Evolutionary conservation across 345 rosid species (phyloP).

Genomic region (Hibiscus trionum): DNA sequence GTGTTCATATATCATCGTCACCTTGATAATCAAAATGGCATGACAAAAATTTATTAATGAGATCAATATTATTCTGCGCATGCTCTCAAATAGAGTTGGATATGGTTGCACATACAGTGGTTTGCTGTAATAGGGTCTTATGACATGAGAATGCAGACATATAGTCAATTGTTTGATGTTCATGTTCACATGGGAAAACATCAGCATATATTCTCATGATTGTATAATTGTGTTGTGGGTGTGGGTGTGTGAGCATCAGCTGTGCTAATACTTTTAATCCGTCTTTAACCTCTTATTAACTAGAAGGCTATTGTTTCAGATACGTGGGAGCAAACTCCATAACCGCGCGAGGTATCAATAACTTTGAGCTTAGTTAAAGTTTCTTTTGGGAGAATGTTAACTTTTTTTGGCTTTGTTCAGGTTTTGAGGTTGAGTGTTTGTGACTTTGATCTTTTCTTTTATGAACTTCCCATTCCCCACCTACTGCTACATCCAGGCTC

Average conservation of each 20-base stretch:
- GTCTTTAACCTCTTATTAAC: not conserved
- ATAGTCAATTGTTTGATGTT: not conserved
- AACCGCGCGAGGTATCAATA: conserved; percentile 74
- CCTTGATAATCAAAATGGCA: not conserved
- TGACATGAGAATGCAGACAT: not conserved
- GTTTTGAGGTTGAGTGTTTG: not conserved
- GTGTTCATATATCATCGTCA: not conserved
- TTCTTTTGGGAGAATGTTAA: not conserved
- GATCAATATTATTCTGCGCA: not conserved
- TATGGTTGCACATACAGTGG: not conserved
- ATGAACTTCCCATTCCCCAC: not conserved
- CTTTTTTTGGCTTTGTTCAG: not conserved
- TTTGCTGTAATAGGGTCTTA: not conserved
- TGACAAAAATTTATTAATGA: not conserved
- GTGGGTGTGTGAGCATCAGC: not conserved
- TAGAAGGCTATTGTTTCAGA: conserved; percentile 32
- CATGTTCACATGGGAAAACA: not conserved
- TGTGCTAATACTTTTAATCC: not conserved
- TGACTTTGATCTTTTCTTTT: not conserved
- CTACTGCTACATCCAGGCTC: not conserved
- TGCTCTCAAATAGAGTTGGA: not conserved
- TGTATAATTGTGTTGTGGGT: not conserved
- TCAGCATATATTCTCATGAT: not conserved
- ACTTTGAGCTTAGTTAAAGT: conserved; percentile 7
- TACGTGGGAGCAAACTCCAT: conserved; percentile 96